Percentiles rank a stretch among this genome's conserved stretches.
These are phyloP conservation scores for Bipolaris oryzae DNA, from an alignment of 2,329 filamentous ascomycete genomes.

Conservation along the genomic window DNA sequence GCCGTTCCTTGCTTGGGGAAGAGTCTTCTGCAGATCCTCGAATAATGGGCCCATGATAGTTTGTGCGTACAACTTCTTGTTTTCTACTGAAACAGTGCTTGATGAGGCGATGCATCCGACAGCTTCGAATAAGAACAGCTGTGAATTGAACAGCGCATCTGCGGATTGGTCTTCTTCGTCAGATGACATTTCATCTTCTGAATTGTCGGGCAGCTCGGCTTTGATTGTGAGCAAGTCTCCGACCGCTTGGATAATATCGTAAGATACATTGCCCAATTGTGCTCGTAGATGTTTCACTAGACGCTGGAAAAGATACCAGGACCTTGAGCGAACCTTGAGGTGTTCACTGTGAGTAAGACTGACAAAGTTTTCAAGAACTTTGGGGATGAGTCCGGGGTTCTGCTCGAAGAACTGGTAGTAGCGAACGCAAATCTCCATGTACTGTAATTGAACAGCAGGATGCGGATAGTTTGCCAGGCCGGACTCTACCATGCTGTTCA, in stretches of 20 bases:
- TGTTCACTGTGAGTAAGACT: conserved; percentile 86
- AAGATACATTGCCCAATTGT: conserved; percentile 86
- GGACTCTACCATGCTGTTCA: conserved; percentile 93
- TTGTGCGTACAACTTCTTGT: conserved; percentile 85
- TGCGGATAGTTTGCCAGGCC: conserved; percentile 88
- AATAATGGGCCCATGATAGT: conserved; percentile 91
- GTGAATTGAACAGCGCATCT: conserved; percentile 88
- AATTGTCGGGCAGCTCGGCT: conserved; percentile 80
- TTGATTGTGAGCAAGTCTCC: conserved; percentile 87
- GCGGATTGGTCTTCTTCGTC: conserved; percentile 88
- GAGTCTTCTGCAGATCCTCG: conserved; percentile 81
- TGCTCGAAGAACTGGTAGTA: conserved; percentile 93
- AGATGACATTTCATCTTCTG: conserved; percentile 89
- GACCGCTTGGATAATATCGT: conserved; percentile 89
- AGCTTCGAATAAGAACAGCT: conserved; percentile 92
- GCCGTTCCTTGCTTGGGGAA: conserved; percentile 76
- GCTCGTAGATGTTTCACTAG: conserved; percentile 85
- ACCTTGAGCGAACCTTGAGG: conserved; percentile 83
- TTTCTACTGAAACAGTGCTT: conserved; percentile 74
- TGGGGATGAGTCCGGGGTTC: conserved; percentile 79
- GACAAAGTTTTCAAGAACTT: conserved; percentile 89
- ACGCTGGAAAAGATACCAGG: conserved; percentile 96
- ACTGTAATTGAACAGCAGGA: conserved; percentile 90
- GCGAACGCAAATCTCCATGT: conserved; percentile 97
- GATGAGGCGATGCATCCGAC: conserved; percentile 92